phyloP scores from a whole-genome alignment of 148 eudicot species.

The Fagopyrum esculentum region DNA sequence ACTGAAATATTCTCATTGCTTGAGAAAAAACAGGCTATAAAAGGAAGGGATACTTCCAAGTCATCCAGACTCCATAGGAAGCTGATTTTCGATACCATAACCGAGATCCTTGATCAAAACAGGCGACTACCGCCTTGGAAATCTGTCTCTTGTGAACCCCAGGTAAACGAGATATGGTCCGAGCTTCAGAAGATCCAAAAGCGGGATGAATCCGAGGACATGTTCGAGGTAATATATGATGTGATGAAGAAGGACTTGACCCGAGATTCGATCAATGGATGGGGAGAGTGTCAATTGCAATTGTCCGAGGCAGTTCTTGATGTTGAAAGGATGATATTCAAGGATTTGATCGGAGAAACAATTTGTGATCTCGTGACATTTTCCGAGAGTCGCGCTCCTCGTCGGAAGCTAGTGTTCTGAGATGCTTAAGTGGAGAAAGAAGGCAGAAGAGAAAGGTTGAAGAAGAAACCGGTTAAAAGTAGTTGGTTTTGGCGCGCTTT shows the following conservation, averaged over 20 bases:
- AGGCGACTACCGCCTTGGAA: conserved; percentile 68
- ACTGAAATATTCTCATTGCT: conserved; percentile 33
- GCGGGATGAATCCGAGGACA: conserved; percentile 37
- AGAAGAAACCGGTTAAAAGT: not conserved
- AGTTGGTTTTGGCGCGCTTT: conserved; percentile 12
- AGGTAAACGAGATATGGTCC: conserved; percentile 39
- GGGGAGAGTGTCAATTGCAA: conserved; percentile 65
- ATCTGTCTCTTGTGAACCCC: conserved; percentile 16
- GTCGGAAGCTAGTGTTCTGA: conserved; percentile 79
- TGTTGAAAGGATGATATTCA: conserved; percentile 74
- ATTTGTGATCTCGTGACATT: conserved; percentile 47
- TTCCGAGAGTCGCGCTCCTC: conserved; percentile 25
- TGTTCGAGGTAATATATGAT: conserved; percentile 58
- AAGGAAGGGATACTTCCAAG: conserved; percentile 42
- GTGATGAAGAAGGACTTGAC: conserved; percentile 69
- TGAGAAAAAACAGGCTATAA: conserved; percentile 54
- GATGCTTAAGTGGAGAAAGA: not conserved
- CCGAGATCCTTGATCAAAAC: conserved; percentile 54
- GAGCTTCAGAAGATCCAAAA: conserved; percentile 57
- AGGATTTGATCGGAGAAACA: conserved; percentile 70
- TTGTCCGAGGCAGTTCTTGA: conserved; percentile 64
- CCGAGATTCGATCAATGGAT: conserved; percentile 41
- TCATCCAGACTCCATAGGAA: conserved; percentile 38
- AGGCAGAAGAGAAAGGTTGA: not conserved
- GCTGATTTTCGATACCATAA: conserved; percentile 50